Percentiles rank a stretch among this genome's conserved stretches.
Evolutionary conservation across 202 grass and related monocot species (phyloP).

Genomic region (Digitaria exilis): DNA sequence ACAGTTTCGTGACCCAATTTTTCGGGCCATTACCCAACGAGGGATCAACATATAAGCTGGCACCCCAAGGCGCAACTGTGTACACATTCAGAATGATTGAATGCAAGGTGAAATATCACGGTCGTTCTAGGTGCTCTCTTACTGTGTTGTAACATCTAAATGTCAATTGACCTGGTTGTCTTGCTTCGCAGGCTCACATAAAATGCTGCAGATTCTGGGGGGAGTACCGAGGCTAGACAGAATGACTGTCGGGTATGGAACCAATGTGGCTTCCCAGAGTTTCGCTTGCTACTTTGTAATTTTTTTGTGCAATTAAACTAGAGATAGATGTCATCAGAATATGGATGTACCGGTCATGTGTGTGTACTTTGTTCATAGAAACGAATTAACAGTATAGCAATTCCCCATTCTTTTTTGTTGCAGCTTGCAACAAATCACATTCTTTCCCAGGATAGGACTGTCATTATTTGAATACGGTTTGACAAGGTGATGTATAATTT

Average conservation of each 20-base stretch:
- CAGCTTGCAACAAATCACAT: slow-evolving; percentile 29
- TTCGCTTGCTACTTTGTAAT: slow-evolving; percentile 3
- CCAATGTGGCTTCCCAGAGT: not conserved
- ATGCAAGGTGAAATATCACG: slow-evolving; percentile 32
- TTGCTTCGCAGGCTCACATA: slow-evolving; percentile 14
- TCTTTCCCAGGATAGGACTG: slow-evolving; percentile 27
- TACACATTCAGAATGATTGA: not conserved
- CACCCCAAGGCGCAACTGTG: not conserved
- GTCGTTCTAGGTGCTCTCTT: slow-evolving; percentile 22
- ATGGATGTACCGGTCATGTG: not conserved
- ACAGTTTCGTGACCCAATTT: slow-evolving; percentile 33
- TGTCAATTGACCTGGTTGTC: not conserved
- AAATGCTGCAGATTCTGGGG: not conserved
- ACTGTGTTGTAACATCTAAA: not conserved
- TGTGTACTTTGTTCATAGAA: slow-evolving; percentile 19
- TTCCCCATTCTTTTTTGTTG: not conserved
- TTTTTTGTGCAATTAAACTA: slow-evolving; percentile 23
- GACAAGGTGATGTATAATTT: slow-evolving; percentile 33
- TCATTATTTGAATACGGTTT: slow-evolving; percentile 47
- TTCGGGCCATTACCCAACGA: not conserved
- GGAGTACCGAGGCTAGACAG: not conserved
- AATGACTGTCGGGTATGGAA: not conserved
- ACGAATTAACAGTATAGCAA: not conserved
- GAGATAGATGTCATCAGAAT: not conserved
- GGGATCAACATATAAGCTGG: not conserved